A percentile compares a stretch with the other conserved stretches of the same genome.
Evolutionary conservation across 2,329 filamentous ascomycete genomes (phyloP).

Genomic region (Phoma sp.): DNA sequence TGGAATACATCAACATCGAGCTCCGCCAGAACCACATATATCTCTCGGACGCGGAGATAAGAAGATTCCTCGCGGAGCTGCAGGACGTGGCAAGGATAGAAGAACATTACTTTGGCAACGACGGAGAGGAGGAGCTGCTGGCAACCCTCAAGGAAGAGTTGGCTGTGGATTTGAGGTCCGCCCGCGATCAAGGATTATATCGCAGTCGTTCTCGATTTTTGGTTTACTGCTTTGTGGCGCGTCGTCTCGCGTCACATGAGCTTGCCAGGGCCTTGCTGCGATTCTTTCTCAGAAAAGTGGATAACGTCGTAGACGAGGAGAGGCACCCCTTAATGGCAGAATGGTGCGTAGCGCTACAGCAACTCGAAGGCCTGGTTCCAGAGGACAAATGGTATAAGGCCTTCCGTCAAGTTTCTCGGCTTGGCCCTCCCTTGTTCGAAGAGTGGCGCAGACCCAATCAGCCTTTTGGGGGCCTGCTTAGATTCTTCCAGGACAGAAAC

Average conservation of each 20-base stretch:
- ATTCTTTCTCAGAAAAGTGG: not conserved
- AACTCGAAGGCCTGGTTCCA: not conserved
- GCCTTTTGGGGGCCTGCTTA: not conserved
- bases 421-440: slow-evolving; percentile 4
- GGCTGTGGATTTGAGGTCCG: not conserved
- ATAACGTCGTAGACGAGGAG: not conserved
- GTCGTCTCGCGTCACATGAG: not conserved
- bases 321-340: not conserved
- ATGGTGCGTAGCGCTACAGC: slow-evolving; percentile 1
- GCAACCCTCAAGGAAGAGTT: not conserved
- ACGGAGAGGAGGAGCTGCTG: not conserved
- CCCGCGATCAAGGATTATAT: not conserved
- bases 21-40: not conserved
- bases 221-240: slow-evolving; percentile 1
- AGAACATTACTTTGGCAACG: not conserved
- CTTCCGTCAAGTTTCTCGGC: not conserved
- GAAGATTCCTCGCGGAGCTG: not conserved
- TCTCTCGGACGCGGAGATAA: slow-evolving; percentile 1
- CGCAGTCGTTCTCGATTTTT: slow-evolving; percentile 6
- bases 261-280: not conserved
- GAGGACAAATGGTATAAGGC: not conserved
- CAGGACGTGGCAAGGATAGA: too few relatives aligned
- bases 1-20: not conserved
- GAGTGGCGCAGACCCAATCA: slow-evolving; percentile 3
- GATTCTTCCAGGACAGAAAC: not conserved